Evolutionary conservation across 2,329 filamentous ascomycete species (phyloP).

Genomic region (Cladosporium halotolerans): DNA sequence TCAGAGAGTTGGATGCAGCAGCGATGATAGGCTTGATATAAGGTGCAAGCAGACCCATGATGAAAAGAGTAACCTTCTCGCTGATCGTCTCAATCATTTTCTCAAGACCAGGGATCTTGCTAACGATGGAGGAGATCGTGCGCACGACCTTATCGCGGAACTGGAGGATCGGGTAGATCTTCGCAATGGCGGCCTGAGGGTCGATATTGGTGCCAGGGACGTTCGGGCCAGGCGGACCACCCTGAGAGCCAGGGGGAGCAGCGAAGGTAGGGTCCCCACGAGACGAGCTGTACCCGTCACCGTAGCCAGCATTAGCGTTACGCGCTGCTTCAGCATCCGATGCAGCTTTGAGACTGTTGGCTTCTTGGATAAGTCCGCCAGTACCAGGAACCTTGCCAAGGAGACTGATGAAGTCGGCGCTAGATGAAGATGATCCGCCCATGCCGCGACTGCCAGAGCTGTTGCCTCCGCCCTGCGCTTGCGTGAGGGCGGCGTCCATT

Average conservation of each 20-base stretch:
- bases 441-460: constrained; percentile 25
- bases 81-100: constrained; percentile 87
- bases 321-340: constrained; percentile 41
- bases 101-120: constrained; percentile 88
- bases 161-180: constrained; percentile 91
- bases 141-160: constrained; percentile 94
- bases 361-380: constrained; percentile 41
- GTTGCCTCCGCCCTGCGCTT: constrained; percentile 27
- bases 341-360: constrained; percentile 38
- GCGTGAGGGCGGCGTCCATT: constrained; percentile 38
- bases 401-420: constrained; percentile 57
- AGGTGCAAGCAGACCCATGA: constrained; percentile 83
- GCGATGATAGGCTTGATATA: constrained; percentile 90
- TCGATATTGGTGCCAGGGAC: constrained; percentile 77
- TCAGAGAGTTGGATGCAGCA: constrained; percentile 74
- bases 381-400: constrained; percentile 66
- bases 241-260: constrained; percentile 34
- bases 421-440: constrained; percentile 27
- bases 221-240: constrained; percentile 34
- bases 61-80: constrained; percentile 85
- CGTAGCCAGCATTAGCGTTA: constrained; percentile 29
- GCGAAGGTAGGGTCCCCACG: constrained; percentile 30
- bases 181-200: constrained; percentile 37
- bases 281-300: constrained; percentile 31
- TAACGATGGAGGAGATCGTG: constrained; percentile 74